Base-by-base conservation (phyloP, 148 eudicot species). In the Amaranthus palmeri region DNA sequence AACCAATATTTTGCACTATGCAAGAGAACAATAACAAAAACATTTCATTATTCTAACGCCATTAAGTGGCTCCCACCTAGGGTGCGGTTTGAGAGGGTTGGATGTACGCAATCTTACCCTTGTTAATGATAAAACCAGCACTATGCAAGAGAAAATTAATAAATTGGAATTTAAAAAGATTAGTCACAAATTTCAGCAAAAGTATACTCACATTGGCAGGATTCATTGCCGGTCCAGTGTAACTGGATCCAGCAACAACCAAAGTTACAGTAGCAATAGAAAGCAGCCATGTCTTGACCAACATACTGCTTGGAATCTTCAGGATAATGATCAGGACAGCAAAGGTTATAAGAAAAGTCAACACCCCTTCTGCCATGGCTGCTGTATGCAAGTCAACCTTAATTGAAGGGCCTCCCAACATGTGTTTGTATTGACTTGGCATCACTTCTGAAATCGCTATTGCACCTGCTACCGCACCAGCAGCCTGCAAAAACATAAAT, bases 161-260 rank as follows among this genome's bases (percentile, higher is more conserved):
- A 25, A 25, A 25, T 25, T 25, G 36, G 36, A 25, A 25, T 25
- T 25, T 25, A 25, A 25, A 25, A 25, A 25, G 36, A 25, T 25
- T 25, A 25, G 36, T 25, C 2, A 25, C 2, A 25, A 25, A 60
- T 5, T 58, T 74, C 4, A 41, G 47, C 43, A 76, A 53, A 70
- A 52, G 47, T 52, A 48, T 70, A 84, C 96, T 90, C 76, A 90
- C 98, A 74, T 90, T 90, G 71, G 92, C 96, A 74, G 98, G 98
- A 76, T 93, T 93, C 93, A 93, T 88, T 45, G 98, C 81, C 69
- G 98, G 93, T 61, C 98, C 98, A 2, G 98, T 90, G 46, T 87
- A 93, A 44, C 78, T 75, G 53, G 96, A 80, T 69, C 98, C 98
- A 43, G 81, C 72, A 70, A 88, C 84, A 25, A 93, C 68, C 77